Evolutionary conservation across 495 filamentous ascomycete species (phyloP), one percentile per base, ranked within the genome.

Genomic region (Corynascus novoguineensis): DNA sequence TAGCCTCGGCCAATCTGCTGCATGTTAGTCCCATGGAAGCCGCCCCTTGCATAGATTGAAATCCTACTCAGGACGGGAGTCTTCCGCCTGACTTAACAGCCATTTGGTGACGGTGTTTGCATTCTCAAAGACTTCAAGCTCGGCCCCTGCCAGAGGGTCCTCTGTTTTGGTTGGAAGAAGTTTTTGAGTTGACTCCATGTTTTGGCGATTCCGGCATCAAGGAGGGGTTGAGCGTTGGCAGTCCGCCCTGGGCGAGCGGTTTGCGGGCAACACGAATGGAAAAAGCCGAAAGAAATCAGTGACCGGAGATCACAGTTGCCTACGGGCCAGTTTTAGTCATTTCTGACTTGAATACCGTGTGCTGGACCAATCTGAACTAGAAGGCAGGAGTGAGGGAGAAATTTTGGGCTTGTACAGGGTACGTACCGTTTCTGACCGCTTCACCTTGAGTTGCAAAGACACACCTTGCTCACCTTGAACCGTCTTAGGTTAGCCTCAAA

Each of bases 51-150:
- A 35, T n/a, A 17, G 22, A 3, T 25, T 41, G 48, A 22, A 19
- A 6, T 32, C 68, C 42, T 56, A 69, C 68, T 48, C 34, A 24
- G 54, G 57, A 9, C 54, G 59, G 5, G 37, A 38, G 21, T 61
- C 50, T 11, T 60, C 47, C 6, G 57, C 51, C 11, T 68, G 62
- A 17, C 21, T 61, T 45, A 63, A 32, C 14, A 71, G 31, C 68
- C 68, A 71, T 49, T 65, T 59, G 40, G 62, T 60, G 38, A 71
- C 63, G 49, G 68, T 69, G 35, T 69, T 69, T 37, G 66, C 68
- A 58, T 71, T 71, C 19, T 63, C 65, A 12, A 63, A 65, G 12
- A 65, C 62, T 9, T 50, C 57, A 2, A 52, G 22, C 12, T 53
- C 38, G 8, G 55, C 24, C 6, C 21, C 59, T 19, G 61, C 40